A percentile compares a stretch with the other conserved stretches of the same genome.
Conservation (phyloP, 306 rosid species). For the Mimosa bimucronata region DNA sequence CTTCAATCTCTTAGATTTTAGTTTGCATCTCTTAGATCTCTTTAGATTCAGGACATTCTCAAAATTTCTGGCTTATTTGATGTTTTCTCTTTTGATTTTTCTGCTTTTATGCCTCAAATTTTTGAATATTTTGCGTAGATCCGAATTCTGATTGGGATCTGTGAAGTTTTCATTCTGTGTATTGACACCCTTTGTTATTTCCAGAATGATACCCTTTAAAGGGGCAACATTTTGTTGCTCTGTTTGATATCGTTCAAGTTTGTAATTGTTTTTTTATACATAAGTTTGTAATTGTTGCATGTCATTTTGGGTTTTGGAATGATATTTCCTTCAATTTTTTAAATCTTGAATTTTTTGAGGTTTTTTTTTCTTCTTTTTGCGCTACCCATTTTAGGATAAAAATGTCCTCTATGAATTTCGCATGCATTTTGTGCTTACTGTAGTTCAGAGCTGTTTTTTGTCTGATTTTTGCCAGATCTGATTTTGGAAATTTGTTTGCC, state of each 20-base stretch:
- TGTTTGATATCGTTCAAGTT: neutral
- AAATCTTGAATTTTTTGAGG: no score
- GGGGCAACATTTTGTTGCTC: neutral
- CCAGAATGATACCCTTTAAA: neutral
- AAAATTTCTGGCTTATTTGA: neutral
- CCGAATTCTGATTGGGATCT: conserved; percentile 39
- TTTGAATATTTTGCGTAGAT: conserved; percentile 32
- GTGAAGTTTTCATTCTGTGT: neutral
- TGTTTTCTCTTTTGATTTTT: neutral
- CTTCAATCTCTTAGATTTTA: conserved; percentile 16
- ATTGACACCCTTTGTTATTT: neutral
- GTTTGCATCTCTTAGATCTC: neutral
- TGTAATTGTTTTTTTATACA: no score
- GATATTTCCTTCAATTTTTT: conserved; percentile 19
- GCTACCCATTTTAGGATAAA: neutral
- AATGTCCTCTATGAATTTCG: neutral
- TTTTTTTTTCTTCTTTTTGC: neutral
- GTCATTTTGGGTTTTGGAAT: conserved; percentile 11
- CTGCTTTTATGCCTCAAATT: neutral
- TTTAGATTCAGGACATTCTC: neutral
- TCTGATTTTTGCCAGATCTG: conserved; percentile 29
- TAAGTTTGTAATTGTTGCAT: neutral
- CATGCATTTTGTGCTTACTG: neutral
- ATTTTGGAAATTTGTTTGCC: neutral
- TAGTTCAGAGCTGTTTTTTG: conserved; percentile 8